Evolutionary conservation across 495 filamentous ascomycete genomes (phyloP).

Genomic region (Aspergillus sparsus): DNA sequence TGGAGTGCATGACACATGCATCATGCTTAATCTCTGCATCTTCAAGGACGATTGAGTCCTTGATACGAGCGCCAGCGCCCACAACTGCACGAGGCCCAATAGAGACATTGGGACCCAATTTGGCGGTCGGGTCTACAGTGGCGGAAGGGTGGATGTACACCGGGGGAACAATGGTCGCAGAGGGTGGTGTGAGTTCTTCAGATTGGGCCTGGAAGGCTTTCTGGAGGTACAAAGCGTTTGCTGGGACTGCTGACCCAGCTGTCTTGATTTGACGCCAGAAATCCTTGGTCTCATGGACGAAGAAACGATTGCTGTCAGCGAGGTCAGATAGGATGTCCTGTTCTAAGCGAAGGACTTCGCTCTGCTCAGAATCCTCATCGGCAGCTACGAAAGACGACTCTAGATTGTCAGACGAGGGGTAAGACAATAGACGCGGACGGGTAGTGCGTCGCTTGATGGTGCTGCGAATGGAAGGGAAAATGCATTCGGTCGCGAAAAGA

Average conservation of each 20-base stretch:
- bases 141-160: conserved; percentile 98
- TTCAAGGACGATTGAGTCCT: conserved; percentile 95
- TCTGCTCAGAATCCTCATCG: conserved; percentile 73
- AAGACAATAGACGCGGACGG: conserved; percentile 85
- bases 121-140: conserved; percentile 88
- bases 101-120: conserved; percentile 95
- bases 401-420: conserved; percentile 93
- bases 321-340: conserved; percentile 97
- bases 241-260: conserved; percentile 93
- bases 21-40: conserved; percentile 97
- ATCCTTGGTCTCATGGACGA: conserved; percentile 96
- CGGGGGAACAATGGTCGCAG: conserved; percentile 86
- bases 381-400: conserved; percentile 76
- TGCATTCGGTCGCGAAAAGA: conserved; percentile 90
- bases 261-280: conserved; percentile 99
- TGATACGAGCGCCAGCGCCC: conserved; percentile 86
- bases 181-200: conserved; percentile 78
- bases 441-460: conserved; percentile 96
- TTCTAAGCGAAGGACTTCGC: conserved; percentile 90
- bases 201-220: conserved; percentile 88
- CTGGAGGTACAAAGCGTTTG: conserved; percentile 95
- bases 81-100: conserved; percentile 84
- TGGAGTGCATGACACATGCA: conserved; percentile 92
- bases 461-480: conserved; percentile 93
- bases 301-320: conserved; percentile 97